Conservation (phyloP, 768 basidiomycete genomes). For the Lentinula sp. region DNA sequence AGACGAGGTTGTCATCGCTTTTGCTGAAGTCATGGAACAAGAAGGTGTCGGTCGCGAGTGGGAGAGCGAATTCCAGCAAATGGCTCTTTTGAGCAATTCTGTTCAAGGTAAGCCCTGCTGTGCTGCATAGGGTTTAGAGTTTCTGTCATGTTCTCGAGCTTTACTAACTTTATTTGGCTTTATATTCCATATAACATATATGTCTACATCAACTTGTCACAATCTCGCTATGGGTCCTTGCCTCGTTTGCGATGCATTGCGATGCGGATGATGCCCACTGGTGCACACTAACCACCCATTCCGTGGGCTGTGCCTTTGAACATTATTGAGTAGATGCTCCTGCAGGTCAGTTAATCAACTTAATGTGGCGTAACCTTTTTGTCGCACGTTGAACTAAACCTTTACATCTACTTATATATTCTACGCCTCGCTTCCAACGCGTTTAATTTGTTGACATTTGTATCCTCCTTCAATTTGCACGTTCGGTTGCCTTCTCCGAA, state of each 20-base stretch:
- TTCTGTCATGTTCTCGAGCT: neutral
- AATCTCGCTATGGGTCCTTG: neutral
- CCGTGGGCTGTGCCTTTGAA: too few relatives aligned
- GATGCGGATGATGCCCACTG: neutral
- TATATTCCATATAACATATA: neutral
- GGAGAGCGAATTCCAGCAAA: slow-evolving; percentile 66
- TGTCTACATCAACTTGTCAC: neutral
- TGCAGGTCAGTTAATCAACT: neutral
- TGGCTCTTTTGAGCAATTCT: slow-evolving; percentile 5
- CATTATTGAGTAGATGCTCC: neutral
- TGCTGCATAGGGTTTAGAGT: neutral
- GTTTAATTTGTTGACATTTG: neutral
- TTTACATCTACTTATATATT: slow-evolving; percentile 33
- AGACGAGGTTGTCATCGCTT: slow-evolving; percentile 59
- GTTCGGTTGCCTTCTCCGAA: slow-evolving; percentile 9
- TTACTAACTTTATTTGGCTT: neutral
- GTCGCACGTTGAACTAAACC: slow-evolving; percentile 1
- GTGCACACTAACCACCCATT: too few relatives aligned
- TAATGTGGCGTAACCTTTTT: neutral
- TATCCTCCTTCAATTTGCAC: neutral
- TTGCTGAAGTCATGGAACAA: slow-evolving; percentile 68
- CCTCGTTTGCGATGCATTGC: neutral
- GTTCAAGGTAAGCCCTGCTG: neutral
- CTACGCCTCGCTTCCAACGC: slow-evolving; percentile 7
- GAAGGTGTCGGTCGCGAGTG: slow-evolving; percentile 32